Base-by-base conservation (phyloP, 495 filamentous ascomycete species). In the Aspergillus taichungensis region DNA sequence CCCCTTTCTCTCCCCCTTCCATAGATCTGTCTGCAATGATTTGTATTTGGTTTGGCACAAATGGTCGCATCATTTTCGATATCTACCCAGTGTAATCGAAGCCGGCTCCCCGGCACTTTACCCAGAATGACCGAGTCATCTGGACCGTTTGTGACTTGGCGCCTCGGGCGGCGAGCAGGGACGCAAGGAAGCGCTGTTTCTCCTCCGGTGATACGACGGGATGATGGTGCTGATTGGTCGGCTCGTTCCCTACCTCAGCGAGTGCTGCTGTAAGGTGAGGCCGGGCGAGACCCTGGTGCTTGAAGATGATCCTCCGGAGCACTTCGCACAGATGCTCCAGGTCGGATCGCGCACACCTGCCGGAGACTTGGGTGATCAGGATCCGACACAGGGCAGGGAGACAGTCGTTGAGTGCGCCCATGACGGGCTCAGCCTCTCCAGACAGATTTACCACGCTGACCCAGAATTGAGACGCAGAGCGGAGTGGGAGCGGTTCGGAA, bases 391-490 rank as follows among this genome's bases (percentile, higher is more conserved):
- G 56, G 10, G 75, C 65, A 0, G 83, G 81, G 1, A 84, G 76
- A 29, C 82, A 72, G 30, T 75, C 69, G 8, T 69, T 56, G 49
- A 85, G 72, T 29, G 75, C 76, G 12, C 62, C 63, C 42, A 79
- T 62, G 13, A 86, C 59, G 4, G 70, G 57, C 5, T 51, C 39
- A 30, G 73, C 71, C 1, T 79, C 62, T 12, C 63, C 53, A 1
- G 68, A 60, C 34, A 75, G 55, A 33, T 67, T 70, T 8, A 67
- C 37, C 10, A 71, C 53, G 49, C 75, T 57, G 53, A 86, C 80
- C 89, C 90, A 96, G 53, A 96, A 91, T 24, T 80, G 74, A 27
- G 81, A 78, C 0, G 89, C 83, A 5, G 87, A 79, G 32, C 75
- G 77, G 59, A 95, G 91, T 1, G 88, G 85, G 30, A 96, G 71